These are phyloP conservation scores for Termitomyces sp. DNA, from an alignment of 768 basidiomycete genomes.

Conservation along the genomic window DNA sequence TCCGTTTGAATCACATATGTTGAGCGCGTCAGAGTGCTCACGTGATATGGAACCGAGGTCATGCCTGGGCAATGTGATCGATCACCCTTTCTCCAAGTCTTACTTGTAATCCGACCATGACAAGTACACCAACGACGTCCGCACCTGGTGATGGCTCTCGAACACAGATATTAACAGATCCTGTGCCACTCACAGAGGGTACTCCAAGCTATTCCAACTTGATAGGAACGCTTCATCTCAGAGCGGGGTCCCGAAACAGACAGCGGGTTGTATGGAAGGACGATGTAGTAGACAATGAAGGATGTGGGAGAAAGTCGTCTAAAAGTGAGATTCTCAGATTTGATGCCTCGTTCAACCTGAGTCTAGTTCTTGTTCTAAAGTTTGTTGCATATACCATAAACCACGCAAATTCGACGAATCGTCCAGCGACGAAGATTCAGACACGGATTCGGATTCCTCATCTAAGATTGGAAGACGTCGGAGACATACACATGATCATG, in stretches of 20 bases:
- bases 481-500: constrained; percentile 1
- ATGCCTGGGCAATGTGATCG: no score
- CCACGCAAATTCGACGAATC: constrained; percentile 79
- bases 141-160: constrained; percentile 48
- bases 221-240: constrained; percentile 44
- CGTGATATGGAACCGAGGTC: background rate
- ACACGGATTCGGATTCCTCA: constrained; percentile 35
- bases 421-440: constrained; percentile 56
- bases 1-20: no score
- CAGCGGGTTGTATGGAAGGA: constrained; percentile 79
- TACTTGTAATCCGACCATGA: background rate
- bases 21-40: no score
- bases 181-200: constrained; percentile 15
- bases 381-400: constrained; percentile 94
- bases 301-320: constrained; percentile 82
- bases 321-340: constrained; percentile 61
- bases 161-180: constrained; percentile 41
- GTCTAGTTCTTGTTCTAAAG: constrained; percentile 31
- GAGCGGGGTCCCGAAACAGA: constrained; percentile 42
- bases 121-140: constrained; percentile 30
- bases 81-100: no score
- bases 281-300: constrained; percentile 88
- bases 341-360: background rate
- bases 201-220: constrained; percentile 12
- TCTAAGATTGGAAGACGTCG: constrained; percentile 11